Base-by-base conservation (phyloP, 2,329 filamentous ascomycete species). In the Metarhizium brunneum region DNA sequence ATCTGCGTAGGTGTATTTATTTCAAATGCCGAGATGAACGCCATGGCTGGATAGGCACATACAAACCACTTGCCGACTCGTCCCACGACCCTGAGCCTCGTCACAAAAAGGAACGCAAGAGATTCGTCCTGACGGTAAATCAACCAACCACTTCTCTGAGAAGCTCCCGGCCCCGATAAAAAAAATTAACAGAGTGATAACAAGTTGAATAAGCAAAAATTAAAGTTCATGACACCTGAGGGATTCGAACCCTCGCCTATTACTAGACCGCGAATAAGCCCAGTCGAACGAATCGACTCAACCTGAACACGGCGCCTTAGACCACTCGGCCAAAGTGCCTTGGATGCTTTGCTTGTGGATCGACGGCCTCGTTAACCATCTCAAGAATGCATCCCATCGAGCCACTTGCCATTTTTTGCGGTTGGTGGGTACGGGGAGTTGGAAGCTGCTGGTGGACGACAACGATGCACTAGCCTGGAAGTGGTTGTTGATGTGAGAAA, bases 171-270 rank as follows among this genome's bases (percentile, higher is more conserved):
- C 10, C 6, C 32, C 32, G 5, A 35, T 5, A 35, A 35, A 35
- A 45, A 45, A 45, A 45, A 20, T 1, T 40, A 40, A 40, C 11
- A 5, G 11, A 4, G 8, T 4, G 5, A 16, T 16, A 40, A 11
- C 14, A 16, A 5, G 8, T 13, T 5, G 1, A n/a, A 14, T 2
- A 11, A 40, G 11, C 11, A 40, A 40, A 40, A 40, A 16, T 40
- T 2, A 4, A 11, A 14, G 5, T 40, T 40, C 25, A 3, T 65
- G 63, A 65, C 63, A 65, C 63, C 63, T 65, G 64, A 63, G 64
- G 64, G 64, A 65, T 63, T 65, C 64, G 64, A 65, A 65, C 64
- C 64, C 63, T 63, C 64, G 64, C 64, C 62, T 62, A 64, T 65
- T 63, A 54, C 62, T 63, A 63, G 62, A 64, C 63, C 59, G 63